Base-by-base conservation (phyloP, 352 stramenopile species). In the Phytophthora kernoviae region DNA sequence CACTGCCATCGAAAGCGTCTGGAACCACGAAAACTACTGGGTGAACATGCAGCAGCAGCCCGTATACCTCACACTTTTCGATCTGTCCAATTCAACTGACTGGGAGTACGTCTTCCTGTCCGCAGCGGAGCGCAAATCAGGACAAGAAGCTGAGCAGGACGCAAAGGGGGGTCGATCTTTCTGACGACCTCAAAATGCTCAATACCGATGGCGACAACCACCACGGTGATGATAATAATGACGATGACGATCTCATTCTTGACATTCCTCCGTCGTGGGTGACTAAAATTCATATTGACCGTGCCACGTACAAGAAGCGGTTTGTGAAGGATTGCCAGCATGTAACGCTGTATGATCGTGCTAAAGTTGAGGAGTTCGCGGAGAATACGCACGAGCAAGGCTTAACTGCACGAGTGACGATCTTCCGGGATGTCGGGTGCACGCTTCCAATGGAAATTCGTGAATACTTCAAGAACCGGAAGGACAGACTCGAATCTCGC, bases 11-110 rank as follows among this genome's bases (percentile, higher is more conserved):
- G 93, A 98, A 63, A 85, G 66, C 17, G 77, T 98, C 1, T 99
- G 93, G 79, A 98, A 98, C 62, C 71, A 97, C 56, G 86, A 96
- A 52, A 98, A 98, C 68, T 98, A 94, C 60, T 98, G 92, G 91
- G 87, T 98, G 17, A 98, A 98, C 73, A 98, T 98, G 86, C 91
- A 96, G 57, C 69, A 75, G 30, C 84, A 90, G 18, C 69, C 72
- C 0, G 73, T 93, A 30, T 51, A 69, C 14, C 79, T 85, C n/a
- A 92, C 73, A 14, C 65, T 87, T 4, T 91, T 94, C 52, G 90
- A 98, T 59, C 60, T 98, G 41, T 53, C 58, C 2, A 95, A 97
- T 53, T 67, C 77, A 36, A 90, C 84, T 0, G 77, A 93, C 56
- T 98, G 93, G 94, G 84, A 97, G 65, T 96, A 93, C 70, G 87